Conservation (phyloP, 345 rosid species). For the Populus deltoides region DNA sequence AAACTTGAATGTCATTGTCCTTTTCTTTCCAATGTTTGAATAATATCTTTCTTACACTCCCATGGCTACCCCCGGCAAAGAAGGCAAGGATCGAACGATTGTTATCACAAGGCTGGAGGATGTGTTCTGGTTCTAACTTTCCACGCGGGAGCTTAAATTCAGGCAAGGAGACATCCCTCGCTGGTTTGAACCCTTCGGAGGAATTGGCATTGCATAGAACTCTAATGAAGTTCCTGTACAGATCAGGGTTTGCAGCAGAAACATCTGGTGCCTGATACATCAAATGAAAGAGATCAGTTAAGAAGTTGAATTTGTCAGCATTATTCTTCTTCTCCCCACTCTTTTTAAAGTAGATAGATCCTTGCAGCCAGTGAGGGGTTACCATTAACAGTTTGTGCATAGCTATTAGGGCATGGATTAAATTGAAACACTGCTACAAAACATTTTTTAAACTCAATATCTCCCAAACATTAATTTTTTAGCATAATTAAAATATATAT, state of each 20-base stretch:
- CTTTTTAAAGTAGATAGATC: no score
- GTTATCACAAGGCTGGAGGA: slow-evolving; percentile 7
- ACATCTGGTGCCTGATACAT: slow-evolving; percentile 45
- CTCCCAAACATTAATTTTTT: no score
- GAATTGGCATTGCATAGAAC: slow-evolving; percentile 52
- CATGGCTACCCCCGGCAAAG: slow-evolving; percentile 47
- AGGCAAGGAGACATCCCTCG: slow-evolving; percentile 45
- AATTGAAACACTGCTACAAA: no score
- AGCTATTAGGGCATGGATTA: no score
- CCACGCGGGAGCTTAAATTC: slow-evolving; percentile 39
- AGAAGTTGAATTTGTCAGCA: not conserved
- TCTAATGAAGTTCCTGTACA: slow-evolving; percentile 37
- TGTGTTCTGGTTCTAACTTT: slow-evolving; percentile 22
- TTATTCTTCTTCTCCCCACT: no score
- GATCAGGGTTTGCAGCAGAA: slow-evolving; percentile 25
- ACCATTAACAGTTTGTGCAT: no score
- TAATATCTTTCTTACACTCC: slow-evolving; percentile 36
- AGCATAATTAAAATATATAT: no score
- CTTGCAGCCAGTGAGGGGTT: no score
- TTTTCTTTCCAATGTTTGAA: slow-evolving; percentile 42
- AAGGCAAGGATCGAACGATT: slow-evolving; percentile 40
- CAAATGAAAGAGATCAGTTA: not conserved
- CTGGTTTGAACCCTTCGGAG: slow-evolving; percentile 40
- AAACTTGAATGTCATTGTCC: slow-evolving; percentile 42
- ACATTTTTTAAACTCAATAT: no score